Percentiles rank a stretch among this genome's conserved stretches.
These are phyloP conservation scores for Schrenkiella parvula DNA, from an alignment of 345 rosid species.

Conservation along the genomic window DNA sequence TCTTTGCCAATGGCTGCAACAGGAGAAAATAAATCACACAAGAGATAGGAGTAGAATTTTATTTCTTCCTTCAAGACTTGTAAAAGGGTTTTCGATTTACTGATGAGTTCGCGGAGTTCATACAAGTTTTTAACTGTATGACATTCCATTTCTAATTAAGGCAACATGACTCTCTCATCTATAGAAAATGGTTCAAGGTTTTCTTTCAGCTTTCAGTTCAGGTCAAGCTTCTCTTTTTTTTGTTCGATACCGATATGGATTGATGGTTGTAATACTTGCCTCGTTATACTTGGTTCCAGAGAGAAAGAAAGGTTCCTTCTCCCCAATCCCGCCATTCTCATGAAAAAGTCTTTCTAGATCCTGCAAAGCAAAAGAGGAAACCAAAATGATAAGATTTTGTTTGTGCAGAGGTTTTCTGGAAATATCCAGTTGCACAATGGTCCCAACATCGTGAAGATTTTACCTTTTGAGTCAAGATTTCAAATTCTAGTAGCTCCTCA, in stretches of 20 bases:
- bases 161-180: background rate
- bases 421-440: background rate
- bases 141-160: background rate
- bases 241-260: background rate
- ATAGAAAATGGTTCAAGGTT: background rate
- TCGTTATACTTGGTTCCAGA: constrained; percentile 40
- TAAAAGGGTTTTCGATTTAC: background rate
- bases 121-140: background rate
- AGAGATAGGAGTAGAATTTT: background rate
- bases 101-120: background rate
- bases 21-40: constrained; percentile 4
- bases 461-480: constrained; percentile 89
- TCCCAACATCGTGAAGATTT: constrained; percentile 8
- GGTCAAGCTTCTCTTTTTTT: background rate
- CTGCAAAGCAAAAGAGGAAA: constrained; percentile 36
- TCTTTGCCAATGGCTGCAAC: constrained; percentile 61
- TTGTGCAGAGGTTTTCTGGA: background rate
- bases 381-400: background rate
- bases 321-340: constrained; percentile 57
- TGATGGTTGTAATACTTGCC: constrained; percentile 37
- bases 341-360: constrained; percentile 67
- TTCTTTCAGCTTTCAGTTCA: background rate
- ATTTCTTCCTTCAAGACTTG: too few relatives aligned
- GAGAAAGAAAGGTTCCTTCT: constrained; percentile 83
- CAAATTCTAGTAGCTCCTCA: constrained; percentile 83